These are phyloP conservation scores for Tuber borchii DNA, from an alignment of 495 filamentous ascomycete genomes.

Conservation along the genomic window DNA sequence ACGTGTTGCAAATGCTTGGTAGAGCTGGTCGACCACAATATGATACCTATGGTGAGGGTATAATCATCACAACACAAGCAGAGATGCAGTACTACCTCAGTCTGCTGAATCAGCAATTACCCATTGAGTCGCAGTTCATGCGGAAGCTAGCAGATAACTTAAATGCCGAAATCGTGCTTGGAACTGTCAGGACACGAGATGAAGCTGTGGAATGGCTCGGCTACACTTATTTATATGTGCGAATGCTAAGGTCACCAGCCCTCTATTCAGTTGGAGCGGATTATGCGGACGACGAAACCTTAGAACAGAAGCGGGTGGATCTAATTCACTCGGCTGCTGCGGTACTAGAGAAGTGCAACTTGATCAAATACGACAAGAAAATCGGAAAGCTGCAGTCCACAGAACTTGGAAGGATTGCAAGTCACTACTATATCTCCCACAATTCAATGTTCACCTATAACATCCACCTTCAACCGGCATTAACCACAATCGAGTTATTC, in stretches of 20 bases:
- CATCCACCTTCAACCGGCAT: slow-evolving; percentile 84
- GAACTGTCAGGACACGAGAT: slow-evolving; percentile 85
- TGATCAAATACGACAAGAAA: slow-evolving; percentile 93
- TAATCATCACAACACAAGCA: slow-evolving; percentile 91
- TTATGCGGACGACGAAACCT: slow-evolving; percentile 81
- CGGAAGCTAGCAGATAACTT: slow-evolving; percentile 92
- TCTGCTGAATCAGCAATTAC: slow-evolving; percentile 90
- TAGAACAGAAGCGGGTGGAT: slow-evolving; percentile 96
- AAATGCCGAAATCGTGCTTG: slow-evolving; percentile 93
- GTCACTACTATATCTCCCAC: slow-evolving; percentile 96
- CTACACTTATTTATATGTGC: slow-evolving; percentile 96
- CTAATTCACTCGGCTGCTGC: slow-evolving; percentile 88
- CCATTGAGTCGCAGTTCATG: slow-evolving; percentile 93
- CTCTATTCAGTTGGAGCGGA: slow-evolving; percentile 93
- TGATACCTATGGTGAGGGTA: slow-evolving; percentile 95
- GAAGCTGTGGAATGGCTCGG: slow-evolving; percentile 98
- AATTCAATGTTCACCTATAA: slow-evolving; percentile 96
- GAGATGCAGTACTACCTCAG: slow-evolving; percentile 97
- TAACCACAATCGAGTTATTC: slow-evolving; percentile 90
- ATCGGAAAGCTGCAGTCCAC: slow-evolving; percentile 82
- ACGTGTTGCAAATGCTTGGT: slow-evolving; percentile 97
- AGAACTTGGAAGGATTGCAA: slow-evolving; percentile 89
- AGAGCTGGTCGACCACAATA: slow-evolving; percentile 94
- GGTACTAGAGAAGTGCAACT: slow-evolving; percentile 76
- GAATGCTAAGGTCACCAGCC: slow-evolving; percentile 93